Evolutionary conservation across 805 yeast genomes (phyloP), one percentile per base, ranked within the genome.

Genomic region (Candida maltosa): DNA sequence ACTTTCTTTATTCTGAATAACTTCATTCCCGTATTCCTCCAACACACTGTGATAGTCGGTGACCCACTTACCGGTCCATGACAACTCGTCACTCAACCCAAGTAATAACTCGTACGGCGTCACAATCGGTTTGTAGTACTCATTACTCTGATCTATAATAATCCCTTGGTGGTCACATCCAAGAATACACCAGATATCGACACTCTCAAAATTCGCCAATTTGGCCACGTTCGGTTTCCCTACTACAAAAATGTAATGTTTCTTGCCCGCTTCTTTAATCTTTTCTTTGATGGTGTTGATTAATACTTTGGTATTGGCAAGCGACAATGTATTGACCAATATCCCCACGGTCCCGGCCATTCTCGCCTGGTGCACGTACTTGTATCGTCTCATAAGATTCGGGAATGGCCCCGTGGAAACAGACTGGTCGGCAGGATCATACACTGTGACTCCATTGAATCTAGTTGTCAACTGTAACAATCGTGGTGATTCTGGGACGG

Each of bases 211-310:
- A 56, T 93, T 93, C 7, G 97, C 98, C 34, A 93, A 67, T 52
- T 93, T 93, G 17, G 98, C 96, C 14, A 93, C 97, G 52, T 93
- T 93, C 7, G 97, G 97, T 57, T 93, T 93, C 8, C 98, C 98
- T 4, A 93, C 97, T 3, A 89, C 97, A 63, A 93, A 88, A 54
- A 87, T 75, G 53, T 93, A 93, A 46, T 86, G 91, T 52, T 93
- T 93, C 60, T 93, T 93, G 2, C 86, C 96, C 0, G 91, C 88
- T 3, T 65, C 69, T 34, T 70, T 73, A 39, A 93, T 76, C 58
- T 83, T 73, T 17, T 64, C 54, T 11, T 77, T 73, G 6, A 88
- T 74, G 22, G 68, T 66, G 36, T 79, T 76, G 35, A 91, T 68
- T 23, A 91, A 62, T n/a, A 56, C 68, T 34, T 78, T 75, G 5